Conservation (phyloP, 805 yeast genomes). For the Maudiozyma pseudohumilis region DNA sequence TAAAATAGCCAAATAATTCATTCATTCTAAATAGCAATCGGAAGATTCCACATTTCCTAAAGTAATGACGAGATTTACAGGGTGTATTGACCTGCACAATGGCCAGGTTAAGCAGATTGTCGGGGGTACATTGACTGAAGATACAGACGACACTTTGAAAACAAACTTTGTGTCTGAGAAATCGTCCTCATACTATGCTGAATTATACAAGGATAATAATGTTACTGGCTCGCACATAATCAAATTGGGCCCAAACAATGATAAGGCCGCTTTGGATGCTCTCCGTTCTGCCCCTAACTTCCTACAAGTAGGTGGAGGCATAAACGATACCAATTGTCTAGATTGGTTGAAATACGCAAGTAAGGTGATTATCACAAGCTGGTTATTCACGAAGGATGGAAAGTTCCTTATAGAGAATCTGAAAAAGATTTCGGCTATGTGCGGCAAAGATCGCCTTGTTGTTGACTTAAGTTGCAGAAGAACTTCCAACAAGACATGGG, state of each 20-base stretch:
- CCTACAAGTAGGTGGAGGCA: constrained; percentile 92
- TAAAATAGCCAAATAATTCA: no score
- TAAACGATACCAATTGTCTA: constrained; percentile 60
- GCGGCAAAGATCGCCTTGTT: constrained; percentile 64
- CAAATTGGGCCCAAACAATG: constrained; percentile 78
- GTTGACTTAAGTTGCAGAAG: constrained; percentile 82
- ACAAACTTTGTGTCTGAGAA: constrained; percentile 75
- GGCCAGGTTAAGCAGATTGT: constrained; percentile 96
- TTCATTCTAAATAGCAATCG: no score
- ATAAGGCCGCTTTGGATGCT: constrained; percentile 73
- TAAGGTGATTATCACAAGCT: constrained; percentile 86
- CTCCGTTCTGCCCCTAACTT: constrained; percentile 59
- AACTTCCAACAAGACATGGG: constrained; percentile 42
- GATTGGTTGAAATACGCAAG: constrained; percentile 74
- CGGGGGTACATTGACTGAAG: constrained; percentile 76
- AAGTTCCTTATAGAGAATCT: constrained; percentile 44
- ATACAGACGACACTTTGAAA: constrained; percentile 34
- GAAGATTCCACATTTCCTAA: no score
- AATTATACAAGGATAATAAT: constrained; percentile 47
- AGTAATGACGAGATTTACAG: constrained; percentile 75
- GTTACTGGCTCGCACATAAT: constrained; percentile 85
- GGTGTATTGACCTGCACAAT: constrained; percentile 90
- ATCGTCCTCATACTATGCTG: constrained; percentile 67
- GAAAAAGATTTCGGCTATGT: constrained; percentile 35
- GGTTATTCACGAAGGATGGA: constrained; percentile 54